Evolutionary conservation across 768 basidiomycete genomes (phyloP), one percentile per base, ranked within the genome.

Genomic region (Amanita pallidorosea): DNA sequence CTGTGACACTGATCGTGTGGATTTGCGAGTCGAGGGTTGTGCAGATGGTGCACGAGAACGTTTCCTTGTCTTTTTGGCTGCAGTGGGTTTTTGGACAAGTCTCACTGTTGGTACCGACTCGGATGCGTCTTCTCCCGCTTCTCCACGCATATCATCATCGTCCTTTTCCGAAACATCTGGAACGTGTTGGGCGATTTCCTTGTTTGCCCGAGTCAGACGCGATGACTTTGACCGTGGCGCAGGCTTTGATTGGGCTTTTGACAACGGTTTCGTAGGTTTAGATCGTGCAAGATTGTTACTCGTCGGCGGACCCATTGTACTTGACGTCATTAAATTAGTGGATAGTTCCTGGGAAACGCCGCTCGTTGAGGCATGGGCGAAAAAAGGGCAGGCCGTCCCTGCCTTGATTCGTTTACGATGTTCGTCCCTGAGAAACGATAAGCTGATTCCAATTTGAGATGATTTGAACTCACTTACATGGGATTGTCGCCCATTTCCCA

Each of bases 401-500:
- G 72, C 68, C 63, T 80, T 80, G 31, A 70, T 72, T 45, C 88
- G 83, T 53, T 74, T 75, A n/a, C 73, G 73, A 58, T 94, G 90
- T 58, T 91, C 85, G 59, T 84, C 75, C 54, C 87, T 89, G 58
- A 40, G 38, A 33, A 49, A 41, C 50, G 45, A 42, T 29, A 48
- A 33, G 40, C 7, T 20, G 7, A 20, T 18, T 18, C 45, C 34
- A 45, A 25, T 34, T 17, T 38, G 34, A 45, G 55, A 29, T n/a
- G 13, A 49, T n/a, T 11, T 31, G 11, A 23, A 17, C 35, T 29
- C 9, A 52, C 87, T 52, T 65, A 96, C 94, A 83, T 62, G 12
- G 94, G 94, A 65, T 94, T 83, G 62, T 98, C 94, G 12, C 78
- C 79, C 25, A 74, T 69, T 38, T 92, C 88, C 94, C 94, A 98